Conservation (phyloP, 352 stramenopile genomes). For the Pythium plurisporium region DNA sequence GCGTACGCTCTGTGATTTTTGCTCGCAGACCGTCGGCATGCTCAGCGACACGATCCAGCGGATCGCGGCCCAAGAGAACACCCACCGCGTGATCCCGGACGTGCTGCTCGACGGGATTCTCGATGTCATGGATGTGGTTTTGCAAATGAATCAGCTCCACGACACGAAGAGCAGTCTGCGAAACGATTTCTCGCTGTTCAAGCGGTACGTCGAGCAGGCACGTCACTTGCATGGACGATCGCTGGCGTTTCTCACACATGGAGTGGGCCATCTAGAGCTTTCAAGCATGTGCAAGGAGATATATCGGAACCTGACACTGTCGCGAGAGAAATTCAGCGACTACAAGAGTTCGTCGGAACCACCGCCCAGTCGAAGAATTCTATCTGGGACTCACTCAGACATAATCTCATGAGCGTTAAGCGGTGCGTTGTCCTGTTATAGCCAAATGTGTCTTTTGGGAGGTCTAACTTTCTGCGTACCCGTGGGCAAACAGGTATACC, state of each 20-base stretch:
- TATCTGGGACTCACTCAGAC: conserved; percentile 51
- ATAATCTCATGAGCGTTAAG: conserved; percentile 70
- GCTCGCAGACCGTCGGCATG: conserved; percentile 47
- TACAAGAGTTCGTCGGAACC: conserved; percentile 64
- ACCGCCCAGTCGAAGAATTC: conserved; percentile 49
- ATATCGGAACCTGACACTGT: conserved; percentile 35
- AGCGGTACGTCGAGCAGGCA: conserved; percentile 32
- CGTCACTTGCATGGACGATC: background rate
- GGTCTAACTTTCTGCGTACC: background rate
- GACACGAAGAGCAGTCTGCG: conserved; percentile 63
- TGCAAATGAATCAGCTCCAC: conserved; percentile 64
- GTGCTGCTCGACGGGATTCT: conserved; percentile 57
- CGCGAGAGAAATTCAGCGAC: conserved; percentile 46
- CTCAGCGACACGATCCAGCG: conserved; percentile 71
- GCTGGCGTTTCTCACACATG: background rate
- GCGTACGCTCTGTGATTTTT: conserved; percentile 51
- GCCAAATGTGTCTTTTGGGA: background rate
- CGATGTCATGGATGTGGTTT: conserved; percentile 50
- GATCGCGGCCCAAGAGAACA: conserved; percentile 61
- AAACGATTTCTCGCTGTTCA: conserved; percentile 76
- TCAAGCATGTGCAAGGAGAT: conserved; percentile 38
- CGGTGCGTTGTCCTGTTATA: conserved; percentile 23
- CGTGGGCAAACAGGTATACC: conserved; percentile 34
- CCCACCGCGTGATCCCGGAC: conserved; percentile 54
- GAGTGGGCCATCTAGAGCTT: conserved; percentile 29